Percentiles rank a stretch among this genome's conserved stretches.
These are phyloP conservation scores for Leccinum disarticulatum DNA, from an alignment of 768 basidiomycete genomes.

Conservation along the genomic window DNA sequence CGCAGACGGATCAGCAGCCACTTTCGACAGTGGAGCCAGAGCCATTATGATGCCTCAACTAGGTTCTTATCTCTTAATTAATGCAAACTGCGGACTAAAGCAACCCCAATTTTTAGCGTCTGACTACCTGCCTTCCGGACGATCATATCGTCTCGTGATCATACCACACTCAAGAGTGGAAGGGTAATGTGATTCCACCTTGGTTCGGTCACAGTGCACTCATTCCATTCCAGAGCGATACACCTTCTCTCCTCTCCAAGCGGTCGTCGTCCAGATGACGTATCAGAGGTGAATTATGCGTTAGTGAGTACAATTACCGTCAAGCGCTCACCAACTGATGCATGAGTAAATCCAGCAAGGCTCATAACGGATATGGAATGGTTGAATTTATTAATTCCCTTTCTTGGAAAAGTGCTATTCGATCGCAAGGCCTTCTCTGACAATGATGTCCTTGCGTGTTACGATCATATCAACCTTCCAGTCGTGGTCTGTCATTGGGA, in stretches of 20 bases:
- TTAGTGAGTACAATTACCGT: conserved; percentile 29
- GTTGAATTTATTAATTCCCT: conserved; percentile 5
- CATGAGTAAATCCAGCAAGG: conserved; percentile 12
- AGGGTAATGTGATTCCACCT: conserved; percentile 38
- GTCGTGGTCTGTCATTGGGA: conserved; percentile 59
- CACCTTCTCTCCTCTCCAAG: conserved; percentile 42
- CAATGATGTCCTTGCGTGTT: conserved; percentile 42
- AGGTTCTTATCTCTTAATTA: conserved; percentile 39
- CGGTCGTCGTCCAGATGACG: conserved; percentile 13
- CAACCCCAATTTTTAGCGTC: conserved; percentile 23
- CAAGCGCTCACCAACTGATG: conserved; percentile 9
- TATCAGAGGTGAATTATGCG: conserved; percentile 24
- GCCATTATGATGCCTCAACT: conserved; percentile 68
- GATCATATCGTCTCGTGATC: conserved; percentile 45
- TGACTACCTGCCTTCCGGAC: conserved; percentile 43
- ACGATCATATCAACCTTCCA: conserved; percentile 65
- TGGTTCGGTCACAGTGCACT: conserved; percentile 7
- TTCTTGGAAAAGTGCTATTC: conserved; percentile 16
- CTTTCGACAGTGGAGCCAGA: conserved; percentile 60
- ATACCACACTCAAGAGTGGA: conserved; percentile 39
- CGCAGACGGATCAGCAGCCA: conserved; percentile 62
- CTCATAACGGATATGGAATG: conserved; percentile 28
- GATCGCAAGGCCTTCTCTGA: conserved; percentile 22
- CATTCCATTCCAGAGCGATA: conserved; percentile 34
- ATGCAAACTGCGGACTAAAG: conserved; percentile 7